A percentile compares a stretch with the other conserved stretches of the same genome.
Evolutionary conservation across 176 grass and related monocot genomes (phyloP).

Genomic region (Oryza coarctata): DNA sequence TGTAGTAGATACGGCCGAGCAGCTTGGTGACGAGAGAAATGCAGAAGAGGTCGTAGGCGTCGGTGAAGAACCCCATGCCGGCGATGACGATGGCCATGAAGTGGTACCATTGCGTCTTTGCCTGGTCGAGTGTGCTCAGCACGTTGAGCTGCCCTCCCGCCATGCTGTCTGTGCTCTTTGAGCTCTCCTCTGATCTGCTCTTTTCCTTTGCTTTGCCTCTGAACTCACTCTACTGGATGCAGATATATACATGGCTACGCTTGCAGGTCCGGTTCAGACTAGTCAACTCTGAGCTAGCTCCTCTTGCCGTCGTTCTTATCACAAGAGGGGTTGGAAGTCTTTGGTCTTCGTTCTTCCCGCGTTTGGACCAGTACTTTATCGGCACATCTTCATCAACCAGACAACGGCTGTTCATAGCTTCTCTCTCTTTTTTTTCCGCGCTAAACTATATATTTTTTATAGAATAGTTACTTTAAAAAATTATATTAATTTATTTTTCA

Average conservation of each 20-base stretch:
- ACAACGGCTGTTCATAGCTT: no score
- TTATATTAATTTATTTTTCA: no score
- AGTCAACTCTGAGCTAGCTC: not conserved
- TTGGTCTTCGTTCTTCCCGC: not conserved
- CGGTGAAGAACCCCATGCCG: constrained; percentile 78
- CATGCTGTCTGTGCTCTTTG: constrained; percentile 12
- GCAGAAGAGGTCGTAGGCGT: constrained; percentile 78
- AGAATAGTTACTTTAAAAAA: no score
- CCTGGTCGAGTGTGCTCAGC: constrained; percentile 41
- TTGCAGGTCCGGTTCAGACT: not conserved
- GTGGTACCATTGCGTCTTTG: constrained; percentile 68
- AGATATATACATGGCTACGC: not conserved
- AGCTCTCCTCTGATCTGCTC: not conserved
- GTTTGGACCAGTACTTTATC: not conserved
- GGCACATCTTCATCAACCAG: not conserved
- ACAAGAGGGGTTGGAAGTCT: not conserved
- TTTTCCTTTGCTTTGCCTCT: not conserved
- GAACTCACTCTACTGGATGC: not conserved
- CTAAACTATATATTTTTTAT: no score
- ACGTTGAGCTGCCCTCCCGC: constrained; percentile 41
- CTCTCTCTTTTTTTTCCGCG: no score
- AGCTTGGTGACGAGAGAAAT: constrained; percentile 41
- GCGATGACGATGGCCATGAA: constrained; percentile 69
- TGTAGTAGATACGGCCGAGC: constrained; percentile 44
- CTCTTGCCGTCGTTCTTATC: not conserved